These are phyloP conservation scores for Pogostemon cablin DNA, from an alignment of 257 asterid genomes.

Conservation along the genomic window DNA sequence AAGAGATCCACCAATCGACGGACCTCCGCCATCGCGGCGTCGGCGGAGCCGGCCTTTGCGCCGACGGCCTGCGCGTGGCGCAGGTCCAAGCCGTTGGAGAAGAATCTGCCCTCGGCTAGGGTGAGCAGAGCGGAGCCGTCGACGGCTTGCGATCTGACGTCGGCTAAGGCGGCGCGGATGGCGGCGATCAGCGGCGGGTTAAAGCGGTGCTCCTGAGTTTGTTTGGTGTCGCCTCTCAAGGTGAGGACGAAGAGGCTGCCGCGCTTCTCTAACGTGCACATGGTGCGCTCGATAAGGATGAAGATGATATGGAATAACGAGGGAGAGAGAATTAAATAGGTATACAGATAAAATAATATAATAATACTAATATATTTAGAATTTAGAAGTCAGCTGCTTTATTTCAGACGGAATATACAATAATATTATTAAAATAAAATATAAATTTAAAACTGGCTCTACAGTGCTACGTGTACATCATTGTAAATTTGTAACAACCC, in stretches of 20 bases:
- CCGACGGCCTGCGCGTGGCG: slow-evolving; percentile 68
- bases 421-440: no score
- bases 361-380: no score
- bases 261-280: slow-evolving; percentile 81
- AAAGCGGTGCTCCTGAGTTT: slow-evolving; percentile 68
- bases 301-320: not conserved
- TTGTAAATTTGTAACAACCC: no score
- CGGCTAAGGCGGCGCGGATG: slow-evolving; percentile 59
- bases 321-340: no score
- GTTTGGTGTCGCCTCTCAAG: slow-evolving; percentile 49
- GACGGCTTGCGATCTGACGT: slow-evolving; percentile 61
- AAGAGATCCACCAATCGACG: slow-evolving; percentile 59
- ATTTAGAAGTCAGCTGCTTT: no score
- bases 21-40: slow-evolving; percentile 54
- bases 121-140: slow-evolving; percentile 75
- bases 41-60: slow-evolving; percentile 42
- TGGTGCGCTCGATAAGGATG: slow-evolving; percentile 24
- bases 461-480: no score
- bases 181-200: slow-evolving; percentile 61
- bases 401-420: no score
- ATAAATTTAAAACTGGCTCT: no score
- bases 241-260: slow-evolving; percentile 66
- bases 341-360: no score
- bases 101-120: slow-evolving; percentile 68
- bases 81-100: slow-evolving; percentile 90